Evolutionary conservation across 768 basidiomycete genomes (phyloP).

Genomic region (Termitomyces heimii): DNA sequence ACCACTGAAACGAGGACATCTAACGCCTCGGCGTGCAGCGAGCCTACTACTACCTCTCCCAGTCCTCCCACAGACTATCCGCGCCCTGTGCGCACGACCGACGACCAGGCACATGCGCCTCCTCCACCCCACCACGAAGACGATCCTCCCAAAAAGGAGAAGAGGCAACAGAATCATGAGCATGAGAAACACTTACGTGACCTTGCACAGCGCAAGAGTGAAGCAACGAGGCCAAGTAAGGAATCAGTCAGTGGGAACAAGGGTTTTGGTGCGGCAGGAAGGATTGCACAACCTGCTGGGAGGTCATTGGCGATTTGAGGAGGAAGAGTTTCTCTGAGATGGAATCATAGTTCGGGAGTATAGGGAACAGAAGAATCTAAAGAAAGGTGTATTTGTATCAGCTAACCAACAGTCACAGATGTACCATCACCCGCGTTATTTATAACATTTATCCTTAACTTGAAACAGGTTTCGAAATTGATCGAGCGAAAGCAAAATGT

Average conservation of each 20-base stretch:
- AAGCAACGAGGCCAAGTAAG: conserved; percentile 43
- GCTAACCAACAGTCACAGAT: not conserved
- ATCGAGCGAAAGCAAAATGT: not conserved
- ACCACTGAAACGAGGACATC: not conserved
- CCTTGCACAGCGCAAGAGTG: conserved; percentile 37
- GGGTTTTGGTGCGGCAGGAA: conserved; percentile 35
- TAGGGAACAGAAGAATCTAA: not conserved
- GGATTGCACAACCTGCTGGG: conserved; percentile 56
- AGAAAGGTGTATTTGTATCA: conserved; percentile 9
- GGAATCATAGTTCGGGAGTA: not conserved
- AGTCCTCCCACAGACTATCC: conserved; percentile 37
- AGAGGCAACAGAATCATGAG: conserved; percentile 33
- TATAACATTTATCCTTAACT: not conserved
- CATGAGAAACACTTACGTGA: conserved; percentile 42
- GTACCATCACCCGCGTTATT: not conserved
- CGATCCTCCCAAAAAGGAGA: conserved; percentile 42
- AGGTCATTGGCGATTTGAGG: conserved; percentile 29
- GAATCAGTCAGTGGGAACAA: conserved; percentile 27
- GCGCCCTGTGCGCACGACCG: conserved; percentile 35
- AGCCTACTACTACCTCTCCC: conserved; percentile 11
- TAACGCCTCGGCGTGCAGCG: conserved; percentile 3
- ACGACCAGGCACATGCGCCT: conserved; percentile 23
- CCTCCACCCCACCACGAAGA: conserved; percentile 34
- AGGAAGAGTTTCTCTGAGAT: not conserved
- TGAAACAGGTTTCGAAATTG: not conserved